phyloP scores from a whole-genome alignment of 164 flowering plant species.

The Nelumbo lutea region DNA sequence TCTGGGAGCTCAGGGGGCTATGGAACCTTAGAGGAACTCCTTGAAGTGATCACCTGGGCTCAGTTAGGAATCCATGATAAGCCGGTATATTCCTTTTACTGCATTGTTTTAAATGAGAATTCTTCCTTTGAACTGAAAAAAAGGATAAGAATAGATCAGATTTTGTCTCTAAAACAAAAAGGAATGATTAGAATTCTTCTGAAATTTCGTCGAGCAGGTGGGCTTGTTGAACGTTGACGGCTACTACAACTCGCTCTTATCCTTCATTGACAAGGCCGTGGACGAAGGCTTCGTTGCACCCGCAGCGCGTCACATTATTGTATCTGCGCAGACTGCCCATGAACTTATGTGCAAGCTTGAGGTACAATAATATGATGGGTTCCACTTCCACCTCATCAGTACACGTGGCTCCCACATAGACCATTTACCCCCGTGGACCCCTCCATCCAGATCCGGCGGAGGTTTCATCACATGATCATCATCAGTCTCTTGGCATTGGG shows the following conservation, averaged over 20 bases:
- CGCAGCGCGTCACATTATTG: slow-evolving; percentile 45
- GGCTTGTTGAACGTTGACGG: slow-evolving; percentile 24
- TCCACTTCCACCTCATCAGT: too few species aligned
- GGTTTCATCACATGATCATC: too few species aligned
- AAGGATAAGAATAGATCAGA: background rate
- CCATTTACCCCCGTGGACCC: too few species aligned
- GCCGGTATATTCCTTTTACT: slow-evolving; percentile 4
- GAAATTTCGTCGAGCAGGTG: slow-evolving; percentile 32
- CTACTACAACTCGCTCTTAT: slow-evolving; percentile 11
- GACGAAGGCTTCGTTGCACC: slow-evolving; percentile 7
- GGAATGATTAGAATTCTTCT: background rate
- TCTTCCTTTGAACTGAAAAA: background rate
- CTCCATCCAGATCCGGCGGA: too few species aligned
- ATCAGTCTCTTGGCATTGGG: too few species aligned
- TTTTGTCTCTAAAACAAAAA: background rate
- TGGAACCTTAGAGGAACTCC: slow-evolving; percentile 17
- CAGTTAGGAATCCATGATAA: slow-evolving; percentile 15
- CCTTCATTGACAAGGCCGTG: slow-evolving; percentile 13
- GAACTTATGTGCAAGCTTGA: slow-evolving; percentile 69
- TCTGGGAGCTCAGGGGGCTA: slow-evolving; percentile 13
- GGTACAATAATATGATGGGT: slow-evolving; percentile 24
- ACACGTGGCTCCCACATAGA: too few species aligned
- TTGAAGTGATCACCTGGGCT: slow-evolving; percentile 21
- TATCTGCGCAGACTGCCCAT: slow-evolving; percentile 73
- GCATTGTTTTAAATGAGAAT: background rate